Base-by-base conservation (phyloP, 306 rosid genomes). In the Castanea crenata region DNA sequence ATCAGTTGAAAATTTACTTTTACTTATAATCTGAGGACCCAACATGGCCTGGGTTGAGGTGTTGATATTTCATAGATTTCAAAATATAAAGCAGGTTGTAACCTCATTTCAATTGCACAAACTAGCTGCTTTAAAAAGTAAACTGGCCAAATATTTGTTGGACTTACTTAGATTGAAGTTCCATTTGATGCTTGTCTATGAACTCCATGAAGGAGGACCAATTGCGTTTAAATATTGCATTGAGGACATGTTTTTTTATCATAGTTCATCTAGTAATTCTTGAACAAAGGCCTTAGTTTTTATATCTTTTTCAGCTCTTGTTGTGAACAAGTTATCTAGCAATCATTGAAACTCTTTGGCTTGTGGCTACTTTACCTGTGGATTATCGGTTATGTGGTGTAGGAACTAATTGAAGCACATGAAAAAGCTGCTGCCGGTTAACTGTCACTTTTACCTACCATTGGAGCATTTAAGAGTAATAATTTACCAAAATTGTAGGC, bases 241-340 rank as follows among this genome's bases (percentile, higher is more conserved):
- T 12, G 54, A 12, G 14, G 4, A 49, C 14, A 12, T 12, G 16
- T 13, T 49, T 49, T 12, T 13, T 49, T 0, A 49, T 49, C 5
- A 49, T 49, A 41, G 16, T 49, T 49, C 5, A 12, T 49, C 54
- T 49, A 49, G 15, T 49, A 11, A 49, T 49, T 11, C 54, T 49
- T 49, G 4, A 49, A 13, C 54, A 49, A 49, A 13, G 16, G 54
- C 54, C 54, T 49, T 12, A 64, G 31, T 62, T 59, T 44, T 18
- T 35, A 59, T 44, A 55, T 31, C 32, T 62, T 20, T 68, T 62
- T 25, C 11, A 58, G 74, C 55, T 65, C 14, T 49, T 49, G 54
- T 59, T 23, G 14, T 74, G 76, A 74, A 63, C 8, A 71, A 77
- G 71, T 56, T 77, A 71, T 78, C 13, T 72, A 25, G 74, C 49